phyloP scores from a whole-genome alignment of 805 yeast genomes.

The Candida piceae region DNA sequence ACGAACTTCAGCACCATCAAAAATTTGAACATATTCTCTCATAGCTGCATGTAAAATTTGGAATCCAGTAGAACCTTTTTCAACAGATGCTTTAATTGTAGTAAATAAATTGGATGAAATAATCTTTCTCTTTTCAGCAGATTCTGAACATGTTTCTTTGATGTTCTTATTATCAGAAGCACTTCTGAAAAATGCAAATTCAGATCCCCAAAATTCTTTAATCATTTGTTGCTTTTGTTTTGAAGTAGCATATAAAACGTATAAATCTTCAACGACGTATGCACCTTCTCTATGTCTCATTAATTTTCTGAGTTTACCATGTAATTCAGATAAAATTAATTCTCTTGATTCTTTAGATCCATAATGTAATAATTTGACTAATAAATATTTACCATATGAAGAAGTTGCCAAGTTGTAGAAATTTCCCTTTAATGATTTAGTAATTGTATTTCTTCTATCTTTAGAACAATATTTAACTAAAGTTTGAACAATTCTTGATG shows the following conservation, averaged over 20 bases:
- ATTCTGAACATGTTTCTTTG: slow-evolving; percentile 58
- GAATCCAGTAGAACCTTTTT: slow-evolving; percentile 94
- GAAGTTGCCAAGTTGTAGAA: slow-evolving; percentile 83
- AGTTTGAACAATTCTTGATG: slow-evolving; percentile 93
- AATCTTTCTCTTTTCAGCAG: slow-evolving; percentile 72
- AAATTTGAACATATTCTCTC: slow-evolving; percentile 77
- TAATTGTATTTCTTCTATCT: slow-evolving; percentile 70
- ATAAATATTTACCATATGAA: slow-evolving; percentile 86
- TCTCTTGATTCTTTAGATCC: slow-evolving; percentile 82
- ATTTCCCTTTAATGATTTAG: slow-evolving; percentile 63
- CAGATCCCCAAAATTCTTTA: slow-evolving; percentile 95
- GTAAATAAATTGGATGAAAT: slow-evolving; percentile 72
- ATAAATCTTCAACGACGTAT: slow-evolving; percentile 91
- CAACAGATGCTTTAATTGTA: slow-evolving; percentile 85
- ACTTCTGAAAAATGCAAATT: slow-evolving; percentile 85
- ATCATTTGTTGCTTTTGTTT: slow-evolving; percentile 88
- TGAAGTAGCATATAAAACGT: slow-evolving; percentile 74
- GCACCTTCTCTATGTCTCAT: slow-evolving; percentile 99
- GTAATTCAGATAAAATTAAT: slow-evolving; percentile 73
- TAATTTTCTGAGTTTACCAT: slow-evolving; percentile 83
- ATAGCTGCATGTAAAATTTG: slow-evolving; percentile 94
- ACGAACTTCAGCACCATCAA: slow-evolving; percentile 63
- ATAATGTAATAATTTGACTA: slow-evolving; percentile 85
- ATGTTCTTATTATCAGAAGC: slow-evolving; percentile 60
- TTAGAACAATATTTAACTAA: slow-evolving; percentile 80